Conservation (phyloP, 1,284 basidiomycete species). For the Naganishia sp. region DNA sequence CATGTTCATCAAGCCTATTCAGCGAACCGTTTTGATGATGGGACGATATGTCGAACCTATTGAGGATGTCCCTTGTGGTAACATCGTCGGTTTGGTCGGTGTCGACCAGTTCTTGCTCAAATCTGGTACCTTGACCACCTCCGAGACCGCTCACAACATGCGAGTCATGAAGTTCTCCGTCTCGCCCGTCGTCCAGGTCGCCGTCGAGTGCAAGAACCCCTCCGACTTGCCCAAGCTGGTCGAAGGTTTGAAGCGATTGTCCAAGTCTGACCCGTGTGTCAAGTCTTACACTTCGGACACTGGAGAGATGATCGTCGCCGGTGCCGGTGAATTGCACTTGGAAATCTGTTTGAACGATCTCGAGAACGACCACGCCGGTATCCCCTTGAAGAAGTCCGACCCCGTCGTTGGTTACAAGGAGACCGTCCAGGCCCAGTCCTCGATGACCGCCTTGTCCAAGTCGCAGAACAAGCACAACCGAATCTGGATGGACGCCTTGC, state of each 20-base stretch:
- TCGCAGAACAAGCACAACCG: conserved; percentile 99
- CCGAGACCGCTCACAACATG: conserved; percentile 99
- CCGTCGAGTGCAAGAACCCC: conserved; percentile 99
- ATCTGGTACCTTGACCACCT: conserved; percentile 95
- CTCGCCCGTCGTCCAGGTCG: conserved; percentile 98
- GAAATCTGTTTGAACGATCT: conserved; percentile 99
- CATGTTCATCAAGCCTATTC: conserved; percentile 96
- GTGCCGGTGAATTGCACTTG: conserved; percentile 98
- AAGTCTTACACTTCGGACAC: conserved; percentile 91
- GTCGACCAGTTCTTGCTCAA: conserved; percentile 99
- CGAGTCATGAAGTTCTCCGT: conserved; percentile 99
- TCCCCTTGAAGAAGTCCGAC: conserved; percentile 98
- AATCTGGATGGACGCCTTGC: conserved; percentile 89
- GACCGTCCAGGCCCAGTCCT: conserved; percentile 94
- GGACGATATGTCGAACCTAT: conserved; percentile 98
- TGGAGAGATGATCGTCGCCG: conserved; percentile 98
- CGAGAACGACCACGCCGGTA: conserved; percentile 99
- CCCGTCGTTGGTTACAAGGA: conserved; percentile 98
- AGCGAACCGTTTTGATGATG: conserved; percentile 99
- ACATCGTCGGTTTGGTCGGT: conserved; percentile 99
- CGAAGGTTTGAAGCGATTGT: conserved; percentile 99
- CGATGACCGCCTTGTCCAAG: conserved; percentile 95
- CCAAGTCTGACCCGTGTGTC: conserved; percentile 99
- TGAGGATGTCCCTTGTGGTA: conserved; percentile 98
- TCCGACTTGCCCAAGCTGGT: conserved; percentile 99